Evolutionary conservation across 2,329 filamentous ascomycete species (phyloP), one percentile per base, ranked within the genome.

Genomic region (Cytospora piceae): DNA sequence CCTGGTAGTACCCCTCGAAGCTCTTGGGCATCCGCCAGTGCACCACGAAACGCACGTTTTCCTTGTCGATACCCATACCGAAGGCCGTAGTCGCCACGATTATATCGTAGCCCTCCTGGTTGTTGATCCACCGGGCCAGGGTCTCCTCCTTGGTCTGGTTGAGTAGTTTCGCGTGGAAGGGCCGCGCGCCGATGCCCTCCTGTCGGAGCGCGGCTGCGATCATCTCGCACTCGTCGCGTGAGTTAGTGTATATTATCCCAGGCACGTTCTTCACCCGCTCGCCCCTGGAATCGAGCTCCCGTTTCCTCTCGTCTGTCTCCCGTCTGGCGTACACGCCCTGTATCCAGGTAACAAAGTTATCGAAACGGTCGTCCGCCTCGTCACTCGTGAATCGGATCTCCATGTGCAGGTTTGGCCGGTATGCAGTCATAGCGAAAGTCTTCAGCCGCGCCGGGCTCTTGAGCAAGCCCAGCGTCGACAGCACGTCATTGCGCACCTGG

Each of bases 11-110:
- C 1, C 94, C 93, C 76, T 98, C 94, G 74, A 98, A 97, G 3
- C 91, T 95, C 74, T 96, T 96, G 12, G 94, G 92, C 12, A 97
- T 84, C 66, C 93, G 91, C 93, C 94, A 98, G 77, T 98, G 94
- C 1, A 95, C 88, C 0, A 98, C 94, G 72, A 97, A 97, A 3
- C 94, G 90, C 14, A 98, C 94, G 71, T 96, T 90, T 61, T 95
- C 88, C 77, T 97, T 97, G 77, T 98, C 94, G 69, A 98, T 97
- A 31, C 94, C 94, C 94, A 98, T 98, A 2, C 94, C 94, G 73
- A 98, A 98, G 0, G 94, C 94, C 1, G 93, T 98, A 0, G 94
- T 98, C 1, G 94, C 94, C 32, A 97, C 93, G 67, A 98, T 94
- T 58, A 98, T 88, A 75, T 95, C 93, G 78, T 95, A 97, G 1